Evolutionary conservation across 306 rosid genomes (phyloP), one percentile per base, ranked within the genome.

Genomic region (Quercus robur): DNA sequence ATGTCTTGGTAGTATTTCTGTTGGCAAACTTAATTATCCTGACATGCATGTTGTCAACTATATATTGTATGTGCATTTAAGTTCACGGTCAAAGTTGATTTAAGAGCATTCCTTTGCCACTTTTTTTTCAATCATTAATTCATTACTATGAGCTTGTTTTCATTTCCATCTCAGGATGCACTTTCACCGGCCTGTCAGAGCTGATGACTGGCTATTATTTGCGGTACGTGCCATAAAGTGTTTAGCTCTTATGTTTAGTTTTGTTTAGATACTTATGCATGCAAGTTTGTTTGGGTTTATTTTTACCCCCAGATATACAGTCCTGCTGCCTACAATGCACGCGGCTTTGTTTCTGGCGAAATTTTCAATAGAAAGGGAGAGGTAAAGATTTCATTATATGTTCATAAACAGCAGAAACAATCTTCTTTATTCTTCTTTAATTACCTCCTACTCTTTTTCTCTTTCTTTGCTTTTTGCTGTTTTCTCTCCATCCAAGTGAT

Each of bases 291-390:
- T 31, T n/a, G 20, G 46, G 46, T 8, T 38, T 38, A 7, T 38
- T 38, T 38, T 38, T 38, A 2, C 46, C 46, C 46, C 46, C 87
- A 95, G 99, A 87, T 95, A 56, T 64, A 63, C 30, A 75, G 86
- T 55, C 94, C 98, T 59, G 71, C 57, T 66, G 81, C 94, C 81
- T 75, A 15, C 80, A 88, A 89, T 56, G 96, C 94, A 0, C 96
- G 99, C 0, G 97, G 96, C 80, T 85, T 75, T 78, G 90, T 84
- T 77, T 25, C 82, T 6, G 99, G 97, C 56, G 85, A 88, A 75
- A 93, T 95, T 98, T 95, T 95, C 83, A 93, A 90, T 72, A 87
- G 78, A 77, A 90, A 90, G 31, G 98, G 98, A 86, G 97, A 95
- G 98, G 98, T 95, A 86, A 74, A 28, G 81, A 38, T 71, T 58